These are phyloP conservation scores for Caloboletus firmus DNA, from an alignment of 1,284 basidiomycete genomes.

Conservation along the genomic window DNA sequence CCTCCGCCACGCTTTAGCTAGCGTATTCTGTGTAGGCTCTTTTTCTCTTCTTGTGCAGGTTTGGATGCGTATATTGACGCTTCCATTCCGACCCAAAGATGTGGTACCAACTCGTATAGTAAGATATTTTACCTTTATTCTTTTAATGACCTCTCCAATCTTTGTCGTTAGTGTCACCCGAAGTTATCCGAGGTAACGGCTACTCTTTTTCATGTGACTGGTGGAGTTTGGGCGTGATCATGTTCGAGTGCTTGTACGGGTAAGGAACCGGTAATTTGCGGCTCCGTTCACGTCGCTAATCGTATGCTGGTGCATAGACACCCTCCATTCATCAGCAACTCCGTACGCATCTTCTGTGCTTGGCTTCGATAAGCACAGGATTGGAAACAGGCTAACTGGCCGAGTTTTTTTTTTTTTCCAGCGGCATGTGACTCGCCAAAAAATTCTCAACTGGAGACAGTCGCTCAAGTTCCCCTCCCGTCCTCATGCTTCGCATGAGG, in stretches of 20 bases:
- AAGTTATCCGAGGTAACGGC: constrained; percentile 90
- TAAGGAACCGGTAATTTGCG: constrained; percentile 41
- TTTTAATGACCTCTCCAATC: constrained; percentile 25
- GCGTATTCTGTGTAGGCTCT: constrained; percentile 88
- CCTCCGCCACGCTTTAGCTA: constrained; percentile 48
- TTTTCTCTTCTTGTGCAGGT: constrained; percentile 24
- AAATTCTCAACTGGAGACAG: constrained; percentile 91
- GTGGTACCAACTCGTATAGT: constrained; percentile 92
- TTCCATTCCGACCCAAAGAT: constrained; percentile 47
- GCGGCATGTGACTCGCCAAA: constrained; percentile 88
- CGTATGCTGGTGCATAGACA: constrained; percentile 52
- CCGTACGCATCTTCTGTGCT: constrained; percentile 50
- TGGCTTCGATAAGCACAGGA: constrained; percentile 19
- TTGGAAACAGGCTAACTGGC: constrained; percentile 17
- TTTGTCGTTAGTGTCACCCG: constrained; percentile 77
- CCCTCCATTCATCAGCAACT: constrained; percentile 91
- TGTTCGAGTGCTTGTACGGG: constrained; percentile 90
- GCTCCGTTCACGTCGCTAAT: constrained; percentile 31
- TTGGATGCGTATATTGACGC: constrained; percentile 21
- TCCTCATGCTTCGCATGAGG: constrained; percentile 83
- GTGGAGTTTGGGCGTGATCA: constrained; percentile 96
- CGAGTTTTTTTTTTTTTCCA: constrained; percentile 33
- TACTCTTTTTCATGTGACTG: constrained; percentile 96
- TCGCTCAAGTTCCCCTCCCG: constrained; percentile 84
- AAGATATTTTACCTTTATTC: constrained; percentile 39